Evolutionary conservation across 139 green algal genomes (phyloP).

Genomic region (Auxenochlorella pyrenoidosa): DNA sequence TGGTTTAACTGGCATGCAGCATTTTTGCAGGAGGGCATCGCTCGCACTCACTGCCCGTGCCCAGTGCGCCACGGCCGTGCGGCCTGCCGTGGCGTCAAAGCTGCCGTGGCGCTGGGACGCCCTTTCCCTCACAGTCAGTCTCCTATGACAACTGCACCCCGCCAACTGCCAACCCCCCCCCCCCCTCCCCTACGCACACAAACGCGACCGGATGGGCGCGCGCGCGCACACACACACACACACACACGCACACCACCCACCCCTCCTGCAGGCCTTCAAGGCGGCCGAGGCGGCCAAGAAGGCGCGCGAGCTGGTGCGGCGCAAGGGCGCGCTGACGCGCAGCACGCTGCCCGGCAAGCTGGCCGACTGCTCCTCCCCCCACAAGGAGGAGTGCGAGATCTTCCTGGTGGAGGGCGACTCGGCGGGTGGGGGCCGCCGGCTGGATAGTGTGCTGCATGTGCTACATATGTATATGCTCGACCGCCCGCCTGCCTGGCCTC

Average conservation of each 20-base stretch:
- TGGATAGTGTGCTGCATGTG: too few species aligned
- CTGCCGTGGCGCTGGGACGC: too few species aligned
- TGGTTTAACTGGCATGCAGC: too few species aligned
- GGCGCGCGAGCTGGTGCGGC: conserved; percentile 93
- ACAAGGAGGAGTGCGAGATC: conserved; percentile 81
- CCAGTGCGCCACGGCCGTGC: too few species aligned
- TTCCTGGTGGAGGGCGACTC: conserved; percentile 99
- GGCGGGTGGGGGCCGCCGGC: conserved; percentile 71
- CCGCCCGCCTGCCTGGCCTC: too few species aligned
- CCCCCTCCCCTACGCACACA: too few species aligned
- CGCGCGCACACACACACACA: background rate
- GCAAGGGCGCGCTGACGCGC: conserved; percentile 90
- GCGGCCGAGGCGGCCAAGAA: conserved; percentile 94
- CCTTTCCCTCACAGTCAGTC: too few species aligned
- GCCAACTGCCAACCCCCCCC: too few species aligned
- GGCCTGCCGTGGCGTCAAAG: too few species aligned
- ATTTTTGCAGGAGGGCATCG: background rate
- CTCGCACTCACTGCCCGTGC: too few species aligned
- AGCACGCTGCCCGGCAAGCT: conserved; percentile 97
- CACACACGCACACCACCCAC: background rate
- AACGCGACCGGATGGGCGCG: background rate
- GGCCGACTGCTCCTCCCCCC: conserved; percentile 85
- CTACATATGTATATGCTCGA: too few species aligned
- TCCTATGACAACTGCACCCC: too few species aligned
- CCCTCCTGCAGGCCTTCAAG: conserved; percentile 50